A percentile compares a stretch with the other conserved stretches of the same genome.
Evolutionary conservation across 2,329 filamentous ascomycete species (phyloP).

Genomic region (Fusarium sp.): DNA sequence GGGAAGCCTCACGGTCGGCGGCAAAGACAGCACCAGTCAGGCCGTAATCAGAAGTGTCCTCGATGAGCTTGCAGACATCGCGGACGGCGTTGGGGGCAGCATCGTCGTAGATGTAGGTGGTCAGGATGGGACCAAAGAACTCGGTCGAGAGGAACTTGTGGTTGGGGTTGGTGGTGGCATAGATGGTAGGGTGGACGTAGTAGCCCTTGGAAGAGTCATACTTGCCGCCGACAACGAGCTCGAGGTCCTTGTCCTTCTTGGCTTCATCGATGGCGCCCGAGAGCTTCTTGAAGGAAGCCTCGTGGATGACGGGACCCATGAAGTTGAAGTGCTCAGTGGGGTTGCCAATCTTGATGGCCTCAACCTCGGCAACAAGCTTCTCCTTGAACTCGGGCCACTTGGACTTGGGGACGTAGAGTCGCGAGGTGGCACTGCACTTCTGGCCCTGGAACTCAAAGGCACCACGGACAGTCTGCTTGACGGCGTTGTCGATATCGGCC

Average conservation of each 20-base stretch:
- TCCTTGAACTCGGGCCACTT: constrained; percentile 78
- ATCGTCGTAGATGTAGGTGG: constrained; percentile 83
- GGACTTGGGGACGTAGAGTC: constrained; percentile 80
- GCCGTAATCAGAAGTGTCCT: constrained; percentile 79
- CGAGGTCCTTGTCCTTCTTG: constrained; percentile 78
- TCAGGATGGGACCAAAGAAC: constrained; percentile 83
- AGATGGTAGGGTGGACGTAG: constrained; percentile 86
- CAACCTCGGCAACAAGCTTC: constrained; percentile 73
- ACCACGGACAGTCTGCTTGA: constrained; percentile 82
- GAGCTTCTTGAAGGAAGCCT: constrained; percentile 83
- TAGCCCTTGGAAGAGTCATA: constrained; percentile 83
- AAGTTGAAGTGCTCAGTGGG: constrained; percentile 80
- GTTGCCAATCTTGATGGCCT: constrained; percentile 75
- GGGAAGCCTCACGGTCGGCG: constrained; percentile 71
- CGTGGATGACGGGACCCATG: constrained; percentile 88
- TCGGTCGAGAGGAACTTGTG: constrained; percentile 82
- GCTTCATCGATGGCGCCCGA: constrained; percentile 80
- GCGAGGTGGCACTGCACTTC: constrained; percentile 88
- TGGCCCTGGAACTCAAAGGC: constrained; percentile 93
- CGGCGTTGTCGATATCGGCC: constrained; percentile 82
- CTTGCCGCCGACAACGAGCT: constrained; percentile 78
- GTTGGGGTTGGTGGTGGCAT: constrained; percentile 76
- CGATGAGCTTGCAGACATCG: constrained; percentile 70
- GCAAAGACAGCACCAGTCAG: constrained; percentile 83
- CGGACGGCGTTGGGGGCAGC: constrained; percentile 65